phyloP scores from a whole-genome alignment of 139 green algal species.

The Pseudopediastrum boryanum region DNA sequence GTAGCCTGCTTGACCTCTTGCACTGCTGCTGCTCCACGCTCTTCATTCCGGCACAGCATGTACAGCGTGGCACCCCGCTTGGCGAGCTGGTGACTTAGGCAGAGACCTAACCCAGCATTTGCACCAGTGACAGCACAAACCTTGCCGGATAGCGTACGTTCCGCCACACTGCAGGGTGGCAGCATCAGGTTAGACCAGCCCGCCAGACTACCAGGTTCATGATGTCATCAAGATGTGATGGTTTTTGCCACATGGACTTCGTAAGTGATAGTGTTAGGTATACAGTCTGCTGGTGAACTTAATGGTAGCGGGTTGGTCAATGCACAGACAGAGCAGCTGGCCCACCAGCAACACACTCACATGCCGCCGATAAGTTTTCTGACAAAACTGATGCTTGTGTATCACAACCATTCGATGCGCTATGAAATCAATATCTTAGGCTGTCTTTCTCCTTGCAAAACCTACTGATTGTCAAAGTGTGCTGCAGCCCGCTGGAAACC shows the following conservation, averaged over 20 bases:
- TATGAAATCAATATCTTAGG: not conserved
- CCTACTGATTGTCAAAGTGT: slow-evolving; percentile 55
- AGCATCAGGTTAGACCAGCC: not conserved
- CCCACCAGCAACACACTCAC: too few relatives aligned
- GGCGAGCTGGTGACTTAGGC: slow-evolving; percentile 52
- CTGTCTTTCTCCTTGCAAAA: not conserved
- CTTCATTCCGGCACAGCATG: slow-evolving; percentile 70
- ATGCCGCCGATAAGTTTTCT: not conserved
- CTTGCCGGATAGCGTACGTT: slow-evolving; percentile 49
- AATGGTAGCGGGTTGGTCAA: too few relatives aligned
- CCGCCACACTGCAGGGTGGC: slow-evolving; percentile 38
- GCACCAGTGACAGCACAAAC: slow-evolving; percentile 69
- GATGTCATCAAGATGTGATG: not conserved
- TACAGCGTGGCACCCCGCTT: slow-evolving; percentile 50
- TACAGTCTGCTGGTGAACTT: not conserved
- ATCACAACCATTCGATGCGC: not conserved
- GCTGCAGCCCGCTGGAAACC: slow-evolving; percentile 50
- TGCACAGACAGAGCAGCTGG: too few relatives aligned
- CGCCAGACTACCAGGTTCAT: not conserved
- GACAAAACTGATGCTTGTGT: not conserved
- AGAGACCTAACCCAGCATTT: slow-evolving; percentile 66
- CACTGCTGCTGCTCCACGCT: slow-evolving; percentile 52
- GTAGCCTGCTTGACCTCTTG: slow-evolving; percentile 40
- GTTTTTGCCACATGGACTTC: not conserved
- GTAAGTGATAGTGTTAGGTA: not conserved